These are phyloP conservation scores for Starmerella lactis-condensi DNA, from an alignment of 805 yeast genomes.

Conservation along the genomic window DNA sequence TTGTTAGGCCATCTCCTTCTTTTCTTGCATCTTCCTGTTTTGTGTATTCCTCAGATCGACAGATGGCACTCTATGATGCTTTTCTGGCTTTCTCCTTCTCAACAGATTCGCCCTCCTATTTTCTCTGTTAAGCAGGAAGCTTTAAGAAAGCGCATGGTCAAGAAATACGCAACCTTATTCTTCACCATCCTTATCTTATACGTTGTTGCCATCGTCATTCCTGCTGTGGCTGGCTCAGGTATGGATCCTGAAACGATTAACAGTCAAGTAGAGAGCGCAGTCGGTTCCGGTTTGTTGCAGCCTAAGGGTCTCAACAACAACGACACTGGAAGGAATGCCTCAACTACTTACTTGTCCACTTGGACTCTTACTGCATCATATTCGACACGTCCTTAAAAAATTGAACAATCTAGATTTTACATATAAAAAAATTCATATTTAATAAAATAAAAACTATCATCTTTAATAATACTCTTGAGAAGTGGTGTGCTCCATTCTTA, in stretches of 20 bases:
- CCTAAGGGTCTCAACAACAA: constrained; percentile 68
- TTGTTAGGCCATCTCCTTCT: constrained; percentile 76
- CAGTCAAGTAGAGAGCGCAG: constrained; percentile 16
- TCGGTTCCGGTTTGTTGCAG: constrained; percentile 57
- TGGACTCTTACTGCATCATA: constrained; percentile 23
- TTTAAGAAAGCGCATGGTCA: constrained; percentile 92
- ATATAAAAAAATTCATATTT: not conserved
- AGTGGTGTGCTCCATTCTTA: no score
- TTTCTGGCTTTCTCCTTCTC: constrained; percentile 95
- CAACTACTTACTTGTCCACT: constrained; percentile 30
- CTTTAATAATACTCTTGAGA: no score
- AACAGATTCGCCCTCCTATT: constrained; percentile 95
- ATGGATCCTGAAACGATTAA: constrained; percentile 26
- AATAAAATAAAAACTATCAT: not conserved
- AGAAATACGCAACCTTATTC: constrained; percentile 74
- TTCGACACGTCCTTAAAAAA: constrained; percentile 8
- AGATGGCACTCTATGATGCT: constrained; percentile 96
- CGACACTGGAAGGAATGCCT: constrained; percentile 40
- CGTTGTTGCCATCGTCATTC: constrained; percentile 66
- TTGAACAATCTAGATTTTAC: constrained; percentile 4
- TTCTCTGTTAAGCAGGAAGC: constrained; percentile 91
- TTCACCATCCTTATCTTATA: constrained; percentile 51
- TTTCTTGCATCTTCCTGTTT: constrained; percentile 74
- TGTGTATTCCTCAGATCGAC: constrained; percentile 73
- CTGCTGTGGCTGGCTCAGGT: constrained; percentile 63